Evolutionary conservation across 2,329 filamentous ascomycete genomes (phyloP), one percentile per base, ranked within the genome.

Genomic region (Lithohypha guttulata): DNA sequence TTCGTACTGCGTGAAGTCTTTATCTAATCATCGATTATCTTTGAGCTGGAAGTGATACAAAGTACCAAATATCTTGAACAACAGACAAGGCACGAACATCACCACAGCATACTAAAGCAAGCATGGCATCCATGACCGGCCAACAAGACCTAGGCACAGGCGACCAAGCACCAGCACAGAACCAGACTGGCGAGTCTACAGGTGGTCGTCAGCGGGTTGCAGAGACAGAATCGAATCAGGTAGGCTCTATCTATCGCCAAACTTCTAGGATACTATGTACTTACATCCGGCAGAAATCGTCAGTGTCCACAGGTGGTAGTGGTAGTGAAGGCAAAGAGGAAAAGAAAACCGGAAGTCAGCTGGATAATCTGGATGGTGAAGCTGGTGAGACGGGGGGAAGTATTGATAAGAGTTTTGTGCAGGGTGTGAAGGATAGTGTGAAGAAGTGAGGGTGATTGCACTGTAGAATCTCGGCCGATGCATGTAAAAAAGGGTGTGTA

Each of bases 341-440:
- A 14, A 29, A 13, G 11, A 14, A 14, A 6, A 14, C 6, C 11
- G 27, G 27, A 6, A 14, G 17, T 29, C 11, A 11, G n/a, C n/a
- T 29, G 6, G 17, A 29, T 38, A 46, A 40, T 7, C 44, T 44
- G 20, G 43, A 48, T 26, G 46, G 46, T 29, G 27, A 29, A 15
- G 48, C 46, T 23, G 25, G 25, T 36, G 33, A 22, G 42, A 50
- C 23, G 42, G 44, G 33, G 45, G 46, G 44, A 44, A 42, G 30
- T 44, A 46, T 44, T 49, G 41, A 51, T 30, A 21, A 29, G 32
- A 17, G 22, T 11, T 29, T 29, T 13, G 27, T 29, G 27, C 19
- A 15, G 31, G 25, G 30, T 13, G 33, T 34, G 20, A 23, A 25
- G 35, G 27, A 29, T 13, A 29, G n/a, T 5, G 27, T 29, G 6